These are phyloP conservation scores for Ilex asprella DNA, from an alignment of 257 asterid genomes.

Conservation along the genomic window DNA sequence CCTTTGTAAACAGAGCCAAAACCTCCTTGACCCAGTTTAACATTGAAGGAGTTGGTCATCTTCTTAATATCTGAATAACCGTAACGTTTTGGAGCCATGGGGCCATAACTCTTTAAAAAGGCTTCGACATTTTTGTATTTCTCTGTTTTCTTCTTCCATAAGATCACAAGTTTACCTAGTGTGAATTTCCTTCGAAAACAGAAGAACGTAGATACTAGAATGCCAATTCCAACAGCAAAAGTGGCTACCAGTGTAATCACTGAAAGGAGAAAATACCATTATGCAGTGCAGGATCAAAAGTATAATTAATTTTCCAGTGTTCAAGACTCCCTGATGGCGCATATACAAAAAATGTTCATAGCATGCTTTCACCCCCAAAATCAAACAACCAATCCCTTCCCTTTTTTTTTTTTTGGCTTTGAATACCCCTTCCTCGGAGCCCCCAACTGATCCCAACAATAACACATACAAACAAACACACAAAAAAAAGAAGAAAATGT, in stretches of 20 bases:
- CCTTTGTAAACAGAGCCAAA: conserved; percentile 30
- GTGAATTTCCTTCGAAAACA: background rate
- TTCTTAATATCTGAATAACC: conserved; percentile 14
- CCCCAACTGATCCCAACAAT: too few species aligned
- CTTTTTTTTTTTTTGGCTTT: too few species aligned
- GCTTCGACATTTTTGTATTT: conserved; percentile 6
- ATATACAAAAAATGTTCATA: too few species aligned
- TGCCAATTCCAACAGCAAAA: background rate
- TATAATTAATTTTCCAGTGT: too few species aligned
- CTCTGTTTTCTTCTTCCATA: background rate
- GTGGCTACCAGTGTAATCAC: background rate
- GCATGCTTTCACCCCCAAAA: too few species aligned
- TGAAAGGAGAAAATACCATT: too few species aligned
- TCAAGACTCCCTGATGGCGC: too few species aligned
- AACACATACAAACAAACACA: too few species aligned
- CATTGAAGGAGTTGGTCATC: background rate
- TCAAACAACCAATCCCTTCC: too few species aligned
- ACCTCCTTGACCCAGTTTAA: conserved; percentile 35
- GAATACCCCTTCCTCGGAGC: too few species aligned
- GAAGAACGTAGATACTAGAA: background rate
- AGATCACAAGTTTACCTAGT: background rate
- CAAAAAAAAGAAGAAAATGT: too few species aligned
- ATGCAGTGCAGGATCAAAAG: too few species aligned
- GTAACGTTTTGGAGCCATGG: conserved; percentile 15
- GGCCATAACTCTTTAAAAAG: conserved; percentile 1